Percentiles rank a stretch among this genome's conserved stretches.
Evolutionary conservation across 2,329 filamentous ascomycete species (phyloP).

Genomic region (Scedosporium aurantiacum): DNA sequence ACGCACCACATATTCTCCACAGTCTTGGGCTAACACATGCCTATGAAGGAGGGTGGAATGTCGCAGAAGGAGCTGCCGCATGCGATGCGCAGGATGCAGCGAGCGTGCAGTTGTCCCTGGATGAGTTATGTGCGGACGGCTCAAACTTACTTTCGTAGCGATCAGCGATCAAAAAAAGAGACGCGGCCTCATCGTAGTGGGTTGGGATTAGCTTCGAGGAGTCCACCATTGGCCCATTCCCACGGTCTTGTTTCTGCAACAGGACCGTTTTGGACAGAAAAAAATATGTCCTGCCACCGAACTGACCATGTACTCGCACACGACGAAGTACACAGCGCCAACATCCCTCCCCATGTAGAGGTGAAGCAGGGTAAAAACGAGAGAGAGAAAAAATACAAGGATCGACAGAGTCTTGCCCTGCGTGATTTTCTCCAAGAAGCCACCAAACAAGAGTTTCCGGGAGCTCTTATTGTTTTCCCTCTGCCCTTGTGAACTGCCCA

Average conservation of each 20-base stretch:
- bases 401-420: background rate
- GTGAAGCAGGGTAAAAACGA: background rate
- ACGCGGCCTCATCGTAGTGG: background rate
- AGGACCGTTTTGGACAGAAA: background rate
- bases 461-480: no score
- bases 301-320: background rate
- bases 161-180: background rate
- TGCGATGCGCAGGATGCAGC: background rate
- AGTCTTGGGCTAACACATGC: background rate
- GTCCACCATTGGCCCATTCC: background rate
- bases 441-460: no score
- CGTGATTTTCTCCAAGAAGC: background rate
- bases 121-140: background rate
- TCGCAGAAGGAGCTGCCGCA: background rate
- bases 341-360: background rate
- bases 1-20: background rate
- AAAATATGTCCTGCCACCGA: background rate
- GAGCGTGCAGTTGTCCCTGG: background rate
- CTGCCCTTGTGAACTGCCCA: no score
- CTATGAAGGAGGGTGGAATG: background rate
- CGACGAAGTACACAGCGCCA: background rate
- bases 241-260: constrained; percentile 1
- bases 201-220: background rate
- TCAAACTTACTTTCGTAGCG: background rate
- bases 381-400: background rate